A percentile compares a stretch with the other conserved stretches of the same genome.
Conservation (phyloP, 2,329 filamentous ascomycete species). For the Pyricularia pennisetigena region DNA sequence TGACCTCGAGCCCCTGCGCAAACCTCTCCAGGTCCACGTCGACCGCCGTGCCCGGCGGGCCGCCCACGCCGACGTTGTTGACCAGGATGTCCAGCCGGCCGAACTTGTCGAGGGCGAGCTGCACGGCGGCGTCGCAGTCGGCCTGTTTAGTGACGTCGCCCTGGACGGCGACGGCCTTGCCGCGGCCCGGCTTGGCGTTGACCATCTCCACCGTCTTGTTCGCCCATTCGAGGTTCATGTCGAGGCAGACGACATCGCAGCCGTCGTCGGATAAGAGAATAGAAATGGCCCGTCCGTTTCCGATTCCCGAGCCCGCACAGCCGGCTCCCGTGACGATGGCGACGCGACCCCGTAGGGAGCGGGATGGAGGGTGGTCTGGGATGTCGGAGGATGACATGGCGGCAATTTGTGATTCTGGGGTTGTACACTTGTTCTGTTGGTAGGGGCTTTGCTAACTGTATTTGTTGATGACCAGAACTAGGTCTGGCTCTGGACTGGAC, state of each 20-base stretch:
- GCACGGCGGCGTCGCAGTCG: conserved; percentile 37
- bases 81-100: conserved; percentile 52
- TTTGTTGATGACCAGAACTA: too few species aligned
- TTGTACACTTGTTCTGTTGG: neutral
- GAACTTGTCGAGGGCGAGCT: conserved; percentile 33
- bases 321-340: conserved; percentile 17
- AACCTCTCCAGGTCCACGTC: conserved; percentile 51
- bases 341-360: conserved; percentile 11
- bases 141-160: conserved; percentile 44
- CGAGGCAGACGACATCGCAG: conserved; percentile 14
- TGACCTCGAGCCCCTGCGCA: conserved; percentile 47
- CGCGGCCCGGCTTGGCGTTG: conserved; percentile 20
- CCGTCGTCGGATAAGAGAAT: conserved; percentile 16
- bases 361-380: conserved; percentile 6
- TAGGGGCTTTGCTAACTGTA: neutral
- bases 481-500: too few species aligned
- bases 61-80: conserved; percentile 55
- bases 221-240: conserved; percentile 11
- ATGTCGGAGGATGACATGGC: neutral
- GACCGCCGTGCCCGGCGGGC: conserved; percentile 47
- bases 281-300: conserved; percentile 15
- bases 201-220: conserved; percentile 11
- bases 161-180: conserved; percentile 27
- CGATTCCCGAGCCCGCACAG: conserved; percentile 9
- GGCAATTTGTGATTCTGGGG: neutral